These are phyloP conservation scores for Iberis pinnata DNA, from an alignment of 345 rosid species.

Conservation along the genomic window DNA sequence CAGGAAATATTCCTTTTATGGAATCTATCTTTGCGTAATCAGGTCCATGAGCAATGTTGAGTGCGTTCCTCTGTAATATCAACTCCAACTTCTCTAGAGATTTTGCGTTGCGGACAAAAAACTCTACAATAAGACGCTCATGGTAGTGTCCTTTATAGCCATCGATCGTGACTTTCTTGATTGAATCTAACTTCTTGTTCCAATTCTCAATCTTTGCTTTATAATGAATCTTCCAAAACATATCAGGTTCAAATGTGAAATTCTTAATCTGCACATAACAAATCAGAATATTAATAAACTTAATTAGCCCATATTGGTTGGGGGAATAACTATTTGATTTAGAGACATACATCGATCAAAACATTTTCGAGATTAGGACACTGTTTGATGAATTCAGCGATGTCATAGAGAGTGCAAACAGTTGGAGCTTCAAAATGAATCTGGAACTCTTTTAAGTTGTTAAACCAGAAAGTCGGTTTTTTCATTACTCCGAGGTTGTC, in stretches of 20 bases:
- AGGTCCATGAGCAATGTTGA: not conserved
- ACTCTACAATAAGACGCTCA: slow-evolving; percentile 16
- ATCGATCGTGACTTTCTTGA: slow-evolving; percentile 12
- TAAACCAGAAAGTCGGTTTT: not conserved
- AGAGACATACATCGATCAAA: slow-evolving; percentile 7
- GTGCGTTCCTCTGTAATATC: not conserved
- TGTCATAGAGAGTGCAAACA: slow-evolving; percentile 12
- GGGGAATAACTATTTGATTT: not conserved
- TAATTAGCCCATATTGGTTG: too few relatives aligned
- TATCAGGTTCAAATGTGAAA: slow-evolving; percentile 13
- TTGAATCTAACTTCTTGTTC: not conserved
- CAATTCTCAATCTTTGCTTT: not conserved
- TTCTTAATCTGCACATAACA: slow-evolving; percentile 10
- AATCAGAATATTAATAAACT: not conserved
- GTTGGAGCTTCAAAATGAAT: slow-evolving; percentile 9
- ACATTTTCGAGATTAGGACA: slow-evolving; percentile 8
- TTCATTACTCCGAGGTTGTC: not conserved
- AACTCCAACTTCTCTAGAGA: not conserved
- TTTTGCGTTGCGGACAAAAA: slow-evolving; percentile 6
- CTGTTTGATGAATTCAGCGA: slow-evolving; percentile 2
- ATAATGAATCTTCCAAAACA: slow-evolving; percentile 1
- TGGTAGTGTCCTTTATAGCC: slow-evolving; percentile 16
- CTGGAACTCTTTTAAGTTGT: not conserved
- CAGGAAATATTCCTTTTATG: not conserved
- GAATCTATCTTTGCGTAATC: not conserved